Conservation (phyloP, 1,284 basidiomycete species). For the Entoloma clypeatum region DNA sequence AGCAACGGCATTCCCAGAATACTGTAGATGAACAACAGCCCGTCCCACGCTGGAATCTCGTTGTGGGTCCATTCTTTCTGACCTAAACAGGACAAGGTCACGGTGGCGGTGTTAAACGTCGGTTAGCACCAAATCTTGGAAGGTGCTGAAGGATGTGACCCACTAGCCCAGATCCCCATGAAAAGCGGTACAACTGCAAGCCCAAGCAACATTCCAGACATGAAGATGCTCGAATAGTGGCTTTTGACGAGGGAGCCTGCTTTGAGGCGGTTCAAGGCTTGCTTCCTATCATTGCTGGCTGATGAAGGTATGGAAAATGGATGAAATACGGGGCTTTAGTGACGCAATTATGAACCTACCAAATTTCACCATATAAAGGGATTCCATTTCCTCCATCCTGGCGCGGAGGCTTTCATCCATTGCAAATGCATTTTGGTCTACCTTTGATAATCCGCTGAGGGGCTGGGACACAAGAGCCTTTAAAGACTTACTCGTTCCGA, state of each 20-base stretch:
- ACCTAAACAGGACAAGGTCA: conserved; percentile 48
- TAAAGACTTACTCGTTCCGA: conserved; percentile 55
- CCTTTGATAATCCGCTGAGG: conserved; percentile 37
- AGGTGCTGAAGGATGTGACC: conserved; percentile 22
- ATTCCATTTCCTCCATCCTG: conserved; percentile 75
- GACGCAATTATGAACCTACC: conserved; percentile 41
- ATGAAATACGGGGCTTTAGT: neutral
- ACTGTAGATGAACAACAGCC: conserved; percentile 79
- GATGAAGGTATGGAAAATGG: neutral
- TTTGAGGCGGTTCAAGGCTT: conserved; percentile 69
- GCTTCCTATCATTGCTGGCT: conserved; percentile 85
- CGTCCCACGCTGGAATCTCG: conserved; percentile 68
- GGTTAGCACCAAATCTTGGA: too few species aligned
- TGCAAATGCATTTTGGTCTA: conserved; percentile 60
- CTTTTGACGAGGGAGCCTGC: conserved; percentile 51
- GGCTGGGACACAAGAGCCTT: neutral
- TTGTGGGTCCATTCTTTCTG: conserved; percentile 55
- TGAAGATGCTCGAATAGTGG: conserved; percentile 76
- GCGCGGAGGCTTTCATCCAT: conserved; percentile 58
- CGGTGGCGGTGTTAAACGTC: neutral
- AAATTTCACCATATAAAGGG: conserved; percentile 70
- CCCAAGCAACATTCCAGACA: conserved; percentile 76
- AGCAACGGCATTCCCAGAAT: conserved; percentile 73
- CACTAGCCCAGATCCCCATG: conserved; percentile 71
- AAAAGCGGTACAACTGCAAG: conserved; percentile 73